A percentile compares a stretch with the other conserved stretches of the same genome.
phyloP scores from a whole-genome alignment of 1,284 basidiomycete species.

The Ustilago curta region DNA sequence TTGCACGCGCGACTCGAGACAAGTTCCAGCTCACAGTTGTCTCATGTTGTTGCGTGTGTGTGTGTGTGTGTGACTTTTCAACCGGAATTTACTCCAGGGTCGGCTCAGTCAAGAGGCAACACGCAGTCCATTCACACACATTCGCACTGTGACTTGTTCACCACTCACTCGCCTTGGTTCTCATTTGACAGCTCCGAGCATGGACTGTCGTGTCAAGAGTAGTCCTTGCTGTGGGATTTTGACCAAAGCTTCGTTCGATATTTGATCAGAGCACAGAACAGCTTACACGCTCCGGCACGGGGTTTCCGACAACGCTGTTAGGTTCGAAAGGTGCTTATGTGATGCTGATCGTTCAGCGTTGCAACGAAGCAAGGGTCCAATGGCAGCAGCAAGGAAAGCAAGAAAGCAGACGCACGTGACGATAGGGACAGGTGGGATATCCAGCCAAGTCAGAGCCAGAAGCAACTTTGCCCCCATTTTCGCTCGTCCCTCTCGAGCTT shows the following conservation, averaged over 20 bases:
- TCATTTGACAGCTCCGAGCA: too few species aligned
- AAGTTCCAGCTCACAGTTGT: constrained; percentile 1
- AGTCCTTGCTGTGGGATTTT: background rate
- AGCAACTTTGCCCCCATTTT: background rate
- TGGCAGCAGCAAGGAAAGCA: background rate
- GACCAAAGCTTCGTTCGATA: too few species aligned
- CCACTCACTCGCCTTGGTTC: too few species aligned
- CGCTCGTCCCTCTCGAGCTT: background rate
- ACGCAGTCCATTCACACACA: background rate
- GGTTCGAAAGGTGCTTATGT: constrained; percentile 7
- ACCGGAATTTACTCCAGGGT: too few species aligned
- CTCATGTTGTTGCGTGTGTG: background rate
- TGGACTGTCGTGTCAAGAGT: background rate
- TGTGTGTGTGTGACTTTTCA: background rate
- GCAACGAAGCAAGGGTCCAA: constrained; percentile 6
- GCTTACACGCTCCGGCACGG: constrained; percentile 9
- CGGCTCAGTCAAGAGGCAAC: too few species aligned
- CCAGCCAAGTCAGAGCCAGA: background rate
- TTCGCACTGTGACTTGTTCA: background rate
- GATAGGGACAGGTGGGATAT: constrained; percentile 19
- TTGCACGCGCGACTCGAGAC: too few species aligned
- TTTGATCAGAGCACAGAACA: background rate
- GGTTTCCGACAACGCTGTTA: constrained; percentile 13
- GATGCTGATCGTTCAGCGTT: constrained; percentile 2
- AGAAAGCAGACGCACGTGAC: constrained; percentile 18